Conservation (phyloP, 164 flowering plant genomes). For the Macadamia tetraphylla region DNA sequence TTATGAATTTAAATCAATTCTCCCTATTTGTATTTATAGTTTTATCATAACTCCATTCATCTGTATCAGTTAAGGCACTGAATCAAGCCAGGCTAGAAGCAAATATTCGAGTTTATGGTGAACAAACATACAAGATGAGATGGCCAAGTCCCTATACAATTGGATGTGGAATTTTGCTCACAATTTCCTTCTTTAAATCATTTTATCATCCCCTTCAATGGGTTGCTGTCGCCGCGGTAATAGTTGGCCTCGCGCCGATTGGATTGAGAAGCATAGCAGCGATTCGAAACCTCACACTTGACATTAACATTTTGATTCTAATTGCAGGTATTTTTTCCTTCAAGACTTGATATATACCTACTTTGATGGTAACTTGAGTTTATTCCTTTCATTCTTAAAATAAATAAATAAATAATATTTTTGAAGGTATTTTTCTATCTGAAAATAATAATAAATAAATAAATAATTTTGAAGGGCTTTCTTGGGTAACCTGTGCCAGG, state of each 20-base stretch:
- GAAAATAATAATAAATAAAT: too few species aligned
- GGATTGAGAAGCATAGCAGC: constrained; percentile 38
- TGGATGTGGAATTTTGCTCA: constrained; percentile 48
- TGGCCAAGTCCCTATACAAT: constrained; percentile 85
- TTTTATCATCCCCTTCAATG: constrained; percentile 55
- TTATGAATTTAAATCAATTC: too few species aligned
- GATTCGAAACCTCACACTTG: constrained; percentile 38
- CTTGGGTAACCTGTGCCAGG: too few species aligned
- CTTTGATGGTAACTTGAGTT: too few species aligned
- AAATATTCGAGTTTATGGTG: constrained; percentile 49
- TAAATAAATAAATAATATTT: too few species aligned
- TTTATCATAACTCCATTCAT: background rate
- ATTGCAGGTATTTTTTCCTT: constrained; percentile 55
- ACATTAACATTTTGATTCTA: constrained; percentile 64
- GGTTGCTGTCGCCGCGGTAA: constrained; percentile 64
- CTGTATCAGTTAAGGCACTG: constrained; percentile 59
- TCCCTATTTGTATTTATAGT: too few species aligned
- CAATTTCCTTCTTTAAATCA: constrained; percentile 44
- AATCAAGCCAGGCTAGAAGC: constrained; percentile 86
- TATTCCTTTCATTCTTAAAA: too few species aligned
- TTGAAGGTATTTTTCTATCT: too few species aligned
- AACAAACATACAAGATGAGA: constrained; percentile 28
- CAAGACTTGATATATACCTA: too few species aligned
- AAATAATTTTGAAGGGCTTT: too few species aligned
- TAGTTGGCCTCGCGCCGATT: constrained; percentile 60